Base-by-base conservation (phyloP, 805 yeast genomes). In the Komagataella populi region DNA sequence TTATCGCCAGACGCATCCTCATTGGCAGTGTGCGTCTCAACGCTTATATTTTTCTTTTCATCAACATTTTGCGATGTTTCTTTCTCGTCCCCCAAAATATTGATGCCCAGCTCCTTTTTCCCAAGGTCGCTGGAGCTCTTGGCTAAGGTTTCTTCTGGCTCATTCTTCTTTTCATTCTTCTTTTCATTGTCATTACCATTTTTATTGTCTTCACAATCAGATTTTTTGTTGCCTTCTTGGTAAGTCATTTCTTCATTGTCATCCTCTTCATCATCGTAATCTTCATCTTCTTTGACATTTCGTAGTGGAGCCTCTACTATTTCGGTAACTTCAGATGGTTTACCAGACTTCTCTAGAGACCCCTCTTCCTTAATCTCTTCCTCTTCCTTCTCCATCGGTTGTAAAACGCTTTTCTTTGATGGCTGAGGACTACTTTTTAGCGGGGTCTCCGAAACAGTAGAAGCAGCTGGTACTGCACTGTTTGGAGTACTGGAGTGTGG, bases 281-380 rank as follows among this genome's bases (percentile, higher is more conserved):
- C 62, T 47, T 67, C 70, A 54, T 67, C 70, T 54, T 67, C 70
- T 36, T 67, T 69, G 18, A 67, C 58, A 44, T 60, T 56, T 49
- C 70, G 60, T n/a, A 65, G 60, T 10, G 64, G 65, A 45, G 60
- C 61, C 49, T 63, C 66, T 23, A 45, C 55, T 6, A 45, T 50
- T 17, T 44, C 46, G 23, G 46, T 18, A 17, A 18, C 23, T 43
- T 30, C 49, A 14, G 50, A 23, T 23, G 17, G 23, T 44, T 17
- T 44, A 12, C 16, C 46, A 10, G 46, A 12, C 46, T 44, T 18
- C 46, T 17, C 46, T 44, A 12, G 10, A 17, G 45, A 20, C 7
- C 7, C 46, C 17, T 14, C 46, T 17, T 50, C 43, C 43, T 53
- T 59, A 30, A 49, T 47, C 14, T 52, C 56, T 36, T 51, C 60